Base-by-base conservation (phyloP, 768 basidiomycete genomes). In the Solioccasus polychromus region DNA sequence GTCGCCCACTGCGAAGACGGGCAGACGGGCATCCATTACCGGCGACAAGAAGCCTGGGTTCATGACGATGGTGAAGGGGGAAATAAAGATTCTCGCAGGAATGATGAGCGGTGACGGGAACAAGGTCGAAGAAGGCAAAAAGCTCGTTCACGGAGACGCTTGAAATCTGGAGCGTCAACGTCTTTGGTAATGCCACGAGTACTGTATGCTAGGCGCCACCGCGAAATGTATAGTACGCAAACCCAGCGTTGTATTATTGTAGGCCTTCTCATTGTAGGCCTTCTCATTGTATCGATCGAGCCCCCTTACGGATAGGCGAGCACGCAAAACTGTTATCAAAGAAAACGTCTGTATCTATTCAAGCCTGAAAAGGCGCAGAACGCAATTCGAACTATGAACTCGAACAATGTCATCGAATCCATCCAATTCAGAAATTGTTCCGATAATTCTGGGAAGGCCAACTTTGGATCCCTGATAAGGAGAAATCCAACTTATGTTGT, bases 31-130 rank as follows among this genome's bases (percentile, higher is more conserved):
- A 3, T 30, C 51, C 12, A 24, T 20, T 10, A 28, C 50, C 15
- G 14, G 35, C 6, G 55, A 51, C 39, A 63, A 54, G 47, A 68
- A 52, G 42, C 54, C 53, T 22, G 54, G 54, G 18, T 59, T 68
- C 30, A 41, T 69, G 40, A 48, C 56, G 10, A 52, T 61, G 53
- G 49, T 68, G 0, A 68, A 59, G 41, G 67, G 68, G 2, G 67
- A 68, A 48, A 68, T 64, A 45, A 68, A 61, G 45, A 50, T 68
- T 19, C 37, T 68, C 5, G 59, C 58, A 15, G 67, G 67, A 20
- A 61, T 58, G 36, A 40, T 68, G 47, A 58, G 59, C 2, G 44
- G 65, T 9, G 58, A 69, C 9, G 59, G 55, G 2, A 50, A 47
- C 8, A 61, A 64, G 31, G 51, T 68, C 4, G 61, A 60, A 26